A percentile compares a stretch with the other conserved stretches of the same genome.
Conservation (phyloP, 2,329 filamentous ascomycete genomes). For the Fusarium subglutinans region DNA sequence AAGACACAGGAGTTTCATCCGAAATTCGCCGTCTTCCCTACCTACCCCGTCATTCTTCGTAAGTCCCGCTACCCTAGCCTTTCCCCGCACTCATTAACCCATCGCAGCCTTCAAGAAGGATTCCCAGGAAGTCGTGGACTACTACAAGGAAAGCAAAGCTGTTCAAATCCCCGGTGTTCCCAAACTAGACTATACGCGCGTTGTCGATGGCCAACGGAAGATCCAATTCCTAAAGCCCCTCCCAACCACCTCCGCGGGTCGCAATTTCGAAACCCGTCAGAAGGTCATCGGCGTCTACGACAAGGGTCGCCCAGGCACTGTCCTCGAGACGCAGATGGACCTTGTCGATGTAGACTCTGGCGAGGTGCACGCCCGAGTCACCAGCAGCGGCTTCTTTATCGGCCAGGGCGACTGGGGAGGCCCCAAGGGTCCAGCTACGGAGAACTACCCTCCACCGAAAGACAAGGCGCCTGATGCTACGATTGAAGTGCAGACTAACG, state of each 20-base stretch:
- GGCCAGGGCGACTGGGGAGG: conserved; percentile 57
- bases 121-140: conserved; percentile 56
- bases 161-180: conserved; percentile 51
- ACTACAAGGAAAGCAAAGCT: conserved; percentile 48
- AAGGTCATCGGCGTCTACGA: conserved; percentile 57
- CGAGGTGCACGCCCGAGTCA: conserved; percentile 51
- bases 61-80: background rate
- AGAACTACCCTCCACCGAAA: conserved; percentile 44
- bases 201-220: conserved; percentile 54
- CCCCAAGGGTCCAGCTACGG: conserved; percentile 51
- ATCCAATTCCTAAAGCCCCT: conserved; percentile 51
- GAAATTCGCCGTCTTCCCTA: conserved; percentile 56
- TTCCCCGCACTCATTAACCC: background rate
- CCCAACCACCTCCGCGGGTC: conserved; percentile 48
- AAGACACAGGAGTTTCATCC: conserved; percentile 55
- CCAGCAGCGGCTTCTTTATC: conserved; percentile 54
- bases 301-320: conserved; percentile 42
- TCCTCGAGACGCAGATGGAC: conserved; percentile 52
- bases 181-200: conserved; percentile 52
- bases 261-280: conserved; percentile 52
- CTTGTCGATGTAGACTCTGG: conserved; percentile 52
- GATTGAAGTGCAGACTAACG: conserved; percentile 50
- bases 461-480: conserved; percentile 49
- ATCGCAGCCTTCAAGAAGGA: conserved; percentile 54
- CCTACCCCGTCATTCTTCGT: conserved; percentile 55